A percentile compares a stretch with the other conserved stretches of the same genome.
Evolutionary conservation across 345 rosid species (phyloP).

Genomic region (Cardamine chenopodiifolia): DNA sequence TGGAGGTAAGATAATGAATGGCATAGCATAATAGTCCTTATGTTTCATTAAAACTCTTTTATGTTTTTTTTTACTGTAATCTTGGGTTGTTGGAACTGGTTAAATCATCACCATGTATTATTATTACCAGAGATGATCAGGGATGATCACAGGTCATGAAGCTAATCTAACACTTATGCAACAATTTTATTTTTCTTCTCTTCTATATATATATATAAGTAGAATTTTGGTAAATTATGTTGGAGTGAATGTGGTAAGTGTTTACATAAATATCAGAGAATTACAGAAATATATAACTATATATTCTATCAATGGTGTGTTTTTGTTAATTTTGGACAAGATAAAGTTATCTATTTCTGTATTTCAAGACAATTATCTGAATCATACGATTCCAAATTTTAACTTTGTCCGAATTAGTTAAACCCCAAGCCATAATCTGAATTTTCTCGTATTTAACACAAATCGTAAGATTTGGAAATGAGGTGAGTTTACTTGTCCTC

Average conservation of each 20-base stretch:
- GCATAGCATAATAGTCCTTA: background rate
- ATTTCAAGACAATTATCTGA: background rate
- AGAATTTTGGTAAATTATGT: slow-evolving; percentile 2
- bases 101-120: slow-evolving; percentile 37
- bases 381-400: background rate
- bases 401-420: background rate
- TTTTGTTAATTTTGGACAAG: background rate
- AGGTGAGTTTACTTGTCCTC: background rate
- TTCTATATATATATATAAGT: background rate
- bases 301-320: background rate
- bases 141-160: slow-evolving; percentile 16
- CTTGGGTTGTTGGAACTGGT: slow-evolving; percentile 29
- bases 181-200: background rate
- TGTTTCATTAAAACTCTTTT: slow-evolving; percentile 18
- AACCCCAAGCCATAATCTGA: too few relatives aligned
- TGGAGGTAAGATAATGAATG: slow-evolving; percentile 55
- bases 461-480: background rate
- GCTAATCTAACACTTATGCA: slow-evolving; percentile 39
- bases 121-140: slow-evolving; percentile 28
- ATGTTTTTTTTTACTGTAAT: slow-evolving; percentile 10
- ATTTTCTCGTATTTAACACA: background rate
- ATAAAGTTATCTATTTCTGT: too few relatives aligned
- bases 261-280: background rate
- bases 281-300: background rate
- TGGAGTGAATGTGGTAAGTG: background rate